phyloP scores from a whole-genome alignment of 2,329 filamentous ascomycete genomes.

The Penicillium hesseltinei region DNA sequence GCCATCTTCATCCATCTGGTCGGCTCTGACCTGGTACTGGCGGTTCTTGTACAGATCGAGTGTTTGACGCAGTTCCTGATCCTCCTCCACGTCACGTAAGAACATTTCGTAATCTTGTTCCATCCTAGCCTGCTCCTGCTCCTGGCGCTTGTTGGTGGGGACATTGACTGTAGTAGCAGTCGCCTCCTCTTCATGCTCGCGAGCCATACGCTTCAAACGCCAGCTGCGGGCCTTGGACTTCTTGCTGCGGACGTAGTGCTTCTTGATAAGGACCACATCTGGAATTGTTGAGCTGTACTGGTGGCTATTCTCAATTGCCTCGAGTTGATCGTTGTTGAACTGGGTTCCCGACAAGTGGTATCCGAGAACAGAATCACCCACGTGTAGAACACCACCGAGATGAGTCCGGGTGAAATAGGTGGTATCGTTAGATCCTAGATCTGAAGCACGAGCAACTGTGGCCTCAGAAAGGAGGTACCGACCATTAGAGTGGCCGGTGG shows the following conservation, averaged over 20 bases:
- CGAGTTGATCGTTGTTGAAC: constrained; percentile 85
- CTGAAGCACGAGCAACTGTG: constrained; percentile 80
- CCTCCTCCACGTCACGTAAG: constrained; percentile 93
- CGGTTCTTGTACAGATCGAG: constrained; percentile 77
- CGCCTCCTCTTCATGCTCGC: constrained; percentile 73
- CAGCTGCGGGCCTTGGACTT: constrained; percentile 83
- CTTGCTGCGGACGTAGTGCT: constrained; percentile 83
- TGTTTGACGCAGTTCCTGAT: constrained; percentile 79
- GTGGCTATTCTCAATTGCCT: constrained; percentile 74
- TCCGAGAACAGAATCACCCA: constrained; percentile 91
- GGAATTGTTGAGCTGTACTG: constrained; percentile 77
- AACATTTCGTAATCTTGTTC: constrained; percentile 97
- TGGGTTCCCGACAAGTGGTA: constrained; percentile 86
- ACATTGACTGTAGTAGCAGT: constrained; percentile 11
- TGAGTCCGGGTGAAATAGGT: constrained; percentile 91
- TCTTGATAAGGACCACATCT: constrained; percentile 95
- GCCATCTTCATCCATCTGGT: constrained; percentile 44
- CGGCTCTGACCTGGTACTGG: constrained; percentile 43
- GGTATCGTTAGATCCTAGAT: constrained; percentile 80
- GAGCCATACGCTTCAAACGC: constrained; percentile 90
- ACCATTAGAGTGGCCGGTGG: constrained; percentile 69
- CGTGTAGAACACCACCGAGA: constrained; percentile 77
- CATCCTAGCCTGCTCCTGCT: constrained; percentile 82
- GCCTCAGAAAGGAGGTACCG: constrained; percentile 83
- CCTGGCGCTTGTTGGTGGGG: constrained; percentile 40